These are phyloP conservation scores for Monosporascus sp. DNA, from an alignment of 2,329 filamentous ascomycete genomes.

Conservation along the genomic window DNA sequence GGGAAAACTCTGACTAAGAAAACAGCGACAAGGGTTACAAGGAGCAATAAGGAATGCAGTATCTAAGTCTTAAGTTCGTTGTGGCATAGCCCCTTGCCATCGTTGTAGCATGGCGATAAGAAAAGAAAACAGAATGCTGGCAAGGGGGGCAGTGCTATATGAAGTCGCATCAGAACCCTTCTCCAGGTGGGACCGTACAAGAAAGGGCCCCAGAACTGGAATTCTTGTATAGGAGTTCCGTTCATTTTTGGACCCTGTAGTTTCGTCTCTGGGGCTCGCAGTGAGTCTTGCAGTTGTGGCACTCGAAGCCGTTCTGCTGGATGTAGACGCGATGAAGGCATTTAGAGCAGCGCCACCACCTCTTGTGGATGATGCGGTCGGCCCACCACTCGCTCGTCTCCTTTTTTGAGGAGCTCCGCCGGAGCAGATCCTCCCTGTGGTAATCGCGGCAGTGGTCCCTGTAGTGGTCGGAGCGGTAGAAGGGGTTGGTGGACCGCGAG, in stretches of 20 bases:
- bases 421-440: conserved; percentile 44
- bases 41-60: neutral
- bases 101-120: neutral
- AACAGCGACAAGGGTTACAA: no score
- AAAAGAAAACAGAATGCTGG: neutral
- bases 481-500: conserved; percentile 38
- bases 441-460: conserved; percentile 51
- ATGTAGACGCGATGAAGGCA: conserved; percentile 44
- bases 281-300: conserved; percentile 39
- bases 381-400: conserved; percentile 33
- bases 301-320: conserved; percentile 37
- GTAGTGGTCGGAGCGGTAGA: conserved; percentile 51
- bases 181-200: neutral
- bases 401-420: conserved; percentile 16
- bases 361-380: conserved; percentile 31
- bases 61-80: neutral
- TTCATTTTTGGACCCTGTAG: conserved; percentile 14
- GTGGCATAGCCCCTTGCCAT: neutral
- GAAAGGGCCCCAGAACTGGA: neutral
- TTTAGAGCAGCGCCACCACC: conserved; percentile 51
- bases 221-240: conserved; percentile 1
- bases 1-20: no score
- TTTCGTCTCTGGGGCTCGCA: conserved; percentile 38
- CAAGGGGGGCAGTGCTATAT: neutral
- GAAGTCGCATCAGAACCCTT: neutral